Evolutionary conservation across 2,329 filamentous ascomycete genomes (phyloP).

Genomic region (Ophiosphaerella herpotricha): DNA sequence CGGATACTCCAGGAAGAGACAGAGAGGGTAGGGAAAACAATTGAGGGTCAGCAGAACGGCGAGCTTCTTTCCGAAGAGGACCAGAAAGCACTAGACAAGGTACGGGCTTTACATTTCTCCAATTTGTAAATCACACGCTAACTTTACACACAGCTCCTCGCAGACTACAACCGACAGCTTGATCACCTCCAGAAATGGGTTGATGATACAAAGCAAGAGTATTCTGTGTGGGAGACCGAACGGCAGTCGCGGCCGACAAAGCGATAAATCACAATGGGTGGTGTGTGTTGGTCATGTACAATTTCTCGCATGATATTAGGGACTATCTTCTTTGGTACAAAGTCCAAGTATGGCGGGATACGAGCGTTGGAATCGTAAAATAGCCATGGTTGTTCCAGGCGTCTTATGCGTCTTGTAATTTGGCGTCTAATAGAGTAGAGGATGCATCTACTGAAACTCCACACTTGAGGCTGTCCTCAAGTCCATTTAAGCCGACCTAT

Average conservation of each 20-base stretch:
- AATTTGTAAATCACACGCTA: slow-evolving; percentile 4
- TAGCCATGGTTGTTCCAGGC: neutral
- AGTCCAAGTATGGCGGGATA: slow-evolving; percentile 20
- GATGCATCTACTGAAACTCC: too few species aligned
- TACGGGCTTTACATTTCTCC: slow-evolving; percentile 44
- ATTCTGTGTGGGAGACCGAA: slow-evolving; percentile 57
- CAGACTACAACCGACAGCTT: slow-evolving; percentile 81
- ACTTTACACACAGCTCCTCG: slow-evolving; percentile 64
- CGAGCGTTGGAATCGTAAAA: slow-evolving; percentile 9
- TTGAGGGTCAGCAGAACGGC: slow-evolving; percentile 52
- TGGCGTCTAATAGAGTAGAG: too few species aligned
- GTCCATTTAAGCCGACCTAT: neutral
- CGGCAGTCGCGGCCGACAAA: slow-evolving; percentile 32
- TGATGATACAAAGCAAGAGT: slow-evolving; percentile 62
- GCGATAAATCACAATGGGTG: slow-evolving; percentile 19
- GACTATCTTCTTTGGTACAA: slow-evolving; percentile 18
- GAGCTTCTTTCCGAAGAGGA: slow-evolving; percentile 69
- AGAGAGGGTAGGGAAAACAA: slow-evolving; percentile 63
- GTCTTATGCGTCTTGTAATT: too few species aligned
- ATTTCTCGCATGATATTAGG: slow-evolving; percentile 14
- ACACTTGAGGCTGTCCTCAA: neutral
- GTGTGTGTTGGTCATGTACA: slow-evolving; percentile 12
- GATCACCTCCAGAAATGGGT: slow-evolving; percentile 72
- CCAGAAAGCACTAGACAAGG: slow-evolving; percentile 75
- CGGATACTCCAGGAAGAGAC: slow-evolving; percentile 74